Base-by-base conservation (phyloP, 306 rosid genomes). In the Vigna hirtella region DNA sequence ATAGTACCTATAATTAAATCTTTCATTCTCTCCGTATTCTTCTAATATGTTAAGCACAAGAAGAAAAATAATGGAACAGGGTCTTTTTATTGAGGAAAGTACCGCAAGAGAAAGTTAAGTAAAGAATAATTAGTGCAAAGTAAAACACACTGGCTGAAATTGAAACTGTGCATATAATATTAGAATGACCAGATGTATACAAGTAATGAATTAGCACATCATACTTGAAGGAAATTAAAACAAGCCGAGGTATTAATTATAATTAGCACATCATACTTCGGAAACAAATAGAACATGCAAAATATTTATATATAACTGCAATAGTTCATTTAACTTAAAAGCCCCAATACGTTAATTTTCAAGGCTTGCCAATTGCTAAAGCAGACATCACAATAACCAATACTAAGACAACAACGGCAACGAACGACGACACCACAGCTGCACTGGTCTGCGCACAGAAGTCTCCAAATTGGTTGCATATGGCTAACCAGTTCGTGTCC, bases 401-500 rank as follows among this genome's bases (percentile, higher is more conserved):
- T 4, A 88, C 38, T 0, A 92, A 80, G 77, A 77, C 28, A 55
- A 87, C 72, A 3, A 87, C 97, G 0, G 95, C 73, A 36, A 85
- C 12, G 7, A 92, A 73, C 0, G 98, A 72, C 1, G 93, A 84
- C n/a, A 95, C 90, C 32, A 95, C 98, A 0, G 98, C 95, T 13
- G 86, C 87, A 64, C 98, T 91, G 14, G 88, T 80, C 5, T 52
- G 22, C 66, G 87, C 89, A 67, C 98, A 92, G 62, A 95, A 95
- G 76, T 85, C 88, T 9, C 84, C 89, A 74, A 89, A 95, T 77
- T 92, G 98, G 66, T 91, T 82, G 85, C 98, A 91, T 12, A 95
- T 91, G 9, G 98, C 96, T 0, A 92, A 62, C 98, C 98, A 95
- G 26, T 92, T 95, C 3, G 98, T 65, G 80, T 74, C 88, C 20